A percentile compares a stretch with the other conserved stretches of the same genome.
Evolutionary conservation across 495 filamentous ascomycete genomes (phyloP).

Genomic region (Pyrenula massariospora): DNA sequence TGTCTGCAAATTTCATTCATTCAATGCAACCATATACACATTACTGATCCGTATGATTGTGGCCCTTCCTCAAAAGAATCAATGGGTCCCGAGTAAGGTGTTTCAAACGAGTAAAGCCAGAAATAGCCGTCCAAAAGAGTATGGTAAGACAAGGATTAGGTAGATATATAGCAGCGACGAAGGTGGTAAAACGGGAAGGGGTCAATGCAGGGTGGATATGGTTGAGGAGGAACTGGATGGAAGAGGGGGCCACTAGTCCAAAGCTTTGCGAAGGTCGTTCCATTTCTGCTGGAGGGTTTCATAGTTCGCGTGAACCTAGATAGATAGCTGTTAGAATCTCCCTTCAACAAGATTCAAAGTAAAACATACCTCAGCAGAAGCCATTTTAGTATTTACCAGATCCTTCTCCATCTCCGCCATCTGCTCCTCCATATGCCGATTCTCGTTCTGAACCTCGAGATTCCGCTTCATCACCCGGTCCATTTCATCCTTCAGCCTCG

Average conservation of each 20-base stretch:
- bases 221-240: too few relatives aligned
- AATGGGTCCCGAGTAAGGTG: not conserved
- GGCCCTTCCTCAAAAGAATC: not conserved
- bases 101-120: not conserved
- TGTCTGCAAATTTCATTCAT: not conserved
- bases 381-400: conserved; percentile 89
- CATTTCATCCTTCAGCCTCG: conserved; percentile 71
- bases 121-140: not conserved
- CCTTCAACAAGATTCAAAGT: not conserved
- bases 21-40: not conserved
- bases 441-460: conserved; percentile 89
- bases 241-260: conserved; percentile 20
- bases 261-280: conserved; percentile 64
- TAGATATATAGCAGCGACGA: not conserved
- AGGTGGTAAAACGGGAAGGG: not conserved
- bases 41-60: not conserved
- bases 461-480: conserved; percentile 88
- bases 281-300: conserved; percentile 70
- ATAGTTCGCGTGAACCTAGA: conserved; percentile 47
- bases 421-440: conserved; percentile 75
- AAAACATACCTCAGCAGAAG: conserved; percentile 69
- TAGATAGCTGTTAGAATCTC: not conserved
- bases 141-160: not conserved
- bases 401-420: conserved; percentile 90
- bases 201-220: not conserved